phyloP scores from a whole-genome alignment of 352 stramenopile genomes.

The Aphanomyces astaci region DNA sequence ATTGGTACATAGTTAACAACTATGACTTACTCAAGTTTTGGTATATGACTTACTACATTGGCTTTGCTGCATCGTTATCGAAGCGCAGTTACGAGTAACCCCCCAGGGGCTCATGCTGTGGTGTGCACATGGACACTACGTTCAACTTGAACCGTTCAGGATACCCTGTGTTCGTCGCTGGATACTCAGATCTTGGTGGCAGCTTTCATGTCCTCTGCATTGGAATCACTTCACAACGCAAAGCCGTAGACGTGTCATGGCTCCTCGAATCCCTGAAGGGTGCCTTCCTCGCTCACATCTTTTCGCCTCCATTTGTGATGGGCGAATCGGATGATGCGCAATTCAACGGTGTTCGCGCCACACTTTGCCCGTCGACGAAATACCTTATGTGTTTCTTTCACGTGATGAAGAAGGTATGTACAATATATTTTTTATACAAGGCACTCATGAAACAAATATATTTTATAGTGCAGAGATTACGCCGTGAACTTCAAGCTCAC shows the following conservation, averaged over 20 bases:
- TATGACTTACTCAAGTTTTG: too few species aligned
- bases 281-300: not conserved
- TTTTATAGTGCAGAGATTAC: not conserved
- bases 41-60: too few species aligned
- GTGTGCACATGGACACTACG: slow-evolving; percentile 4
- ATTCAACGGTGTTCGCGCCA: not conserved
- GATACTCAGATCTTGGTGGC: not conserved
- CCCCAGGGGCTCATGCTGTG: not conserved
- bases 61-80: too few species aligned
- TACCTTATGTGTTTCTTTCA: slow-evolving; percentile 3
- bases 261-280: not conserved
- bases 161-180: not conserved
- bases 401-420: slow-evolving; percentile 1
- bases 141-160: not conserved
- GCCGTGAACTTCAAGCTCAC: not conserved
- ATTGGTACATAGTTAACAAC: too few species aligned
- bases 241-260: not conserved
- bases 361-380: not conserved
- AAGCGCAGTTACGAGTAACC: too few species aligned
- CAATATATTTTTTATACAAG: not conserved
- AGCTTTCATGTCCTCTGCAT: not conserved
- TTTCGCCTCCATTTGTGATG: not conserved
- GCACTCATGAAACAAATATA: not conserved
- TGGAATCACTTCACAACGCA: not conserved
- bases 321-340: not conserved